Evolutionary conservation across 2,329 filamentous ascomycete species (phyloP).

Genomic region (Aphanocladium album): DNA sequence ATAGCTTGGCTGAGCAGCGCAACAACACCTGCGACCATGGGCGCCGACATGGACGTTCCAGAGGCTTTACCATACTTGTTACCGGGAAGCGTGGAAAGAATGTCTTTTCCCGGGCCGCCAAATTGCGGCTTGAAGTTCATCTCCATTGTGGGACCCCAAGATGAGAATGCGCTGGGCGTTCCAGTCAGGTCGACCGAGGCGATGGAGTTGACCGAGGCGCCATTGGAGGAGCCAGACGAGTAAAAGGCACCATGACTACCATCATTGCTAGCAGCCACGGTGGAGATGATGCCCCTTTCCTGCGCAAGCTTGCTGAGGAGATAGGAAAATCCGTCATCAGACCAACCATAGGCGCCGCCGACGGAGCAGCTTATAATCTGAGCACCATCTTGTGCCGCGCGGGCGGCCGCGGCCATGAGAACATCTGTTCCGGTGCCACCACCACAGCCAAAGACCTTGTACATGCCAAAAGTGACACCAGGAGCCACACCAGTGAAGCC

Average conservation of each 20-base stretch:
- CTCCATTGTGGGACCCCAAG: constrained; percentile 59
- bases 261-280: constrained; percentile 20
- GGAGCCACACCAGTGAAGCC: constrained; percentile 38
- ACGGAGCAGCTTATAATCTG: constrained; percentile 29
- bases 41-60: constrained; percentile 58
- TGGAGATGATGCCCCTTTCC: constrained; percentile 16
- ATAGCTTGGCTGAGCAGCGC: constrained; percentile 49
- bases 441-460: constrained; percentile 33
- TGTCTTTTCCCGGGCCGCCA: constrained; percentile 49
- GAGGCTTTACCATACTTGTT: constrained; percentile 48
- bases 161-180: constrained; percentile 46
- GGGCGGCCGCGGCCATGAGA: constrained; percentile 36
- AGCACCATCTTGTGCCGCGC: constrained; percentile 36
- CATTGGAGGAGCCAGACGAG: constrained; percentile 13
- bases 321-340: constrained; percentile 18
- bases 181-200: constrained; percentile 28
- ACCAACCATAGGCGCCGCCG: constrained; percentile 24
- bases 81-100: constrained; percentile 53
- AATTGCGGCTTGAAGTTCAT: constrained; percentile 52
- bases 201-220: constrained; percentile 14
- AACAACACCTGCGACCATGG: constrained; percentile 50
- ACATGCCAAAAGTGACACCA: constrained; percentile 35
- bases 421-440: constrained; percentile 33
- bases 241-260: constrained; percentile 23
- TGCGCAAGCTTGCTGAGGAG: neutral